A percentile compares a stretch with the other conserved stretches of the same genome.
Evolutionary conservation across 2,329 filamentous ascomycete genomes (phyloP).

Genomic region (Verticillium tricorpus): DNA sequence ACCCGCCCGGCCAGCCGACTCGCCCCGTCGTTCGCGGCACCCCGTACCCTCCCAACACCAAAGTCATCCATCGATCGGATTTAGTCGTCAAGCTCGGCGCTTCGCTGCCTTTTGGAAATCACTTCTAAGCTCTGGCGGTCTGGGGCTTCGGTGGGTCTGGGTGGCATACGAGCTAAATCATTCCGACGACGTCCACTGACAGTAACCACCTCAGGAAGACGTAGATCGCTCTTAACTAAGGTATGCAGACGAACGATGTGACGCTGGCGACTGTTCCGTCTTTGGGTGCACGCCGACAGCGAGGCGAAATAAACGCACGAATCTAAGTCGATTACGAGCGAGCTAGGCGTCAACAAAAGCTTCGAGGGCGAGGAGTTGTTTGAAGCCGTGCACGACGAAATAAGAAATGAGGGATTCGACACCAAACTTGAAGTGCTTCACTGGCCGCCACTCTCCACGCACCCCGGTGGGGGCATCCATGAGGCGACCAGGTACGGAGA

Average conservation of each 20-base stretch:
- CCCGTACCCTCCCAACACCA: conserved; percentile 19
- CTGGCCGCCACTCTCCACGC: conserved; percentile 24
- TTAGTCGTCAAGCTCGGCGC: conserved; percentile 14
- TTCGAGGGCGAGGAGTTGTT: conserved; percentile 17
- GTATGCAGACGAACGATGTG: conserved; percentile 22
- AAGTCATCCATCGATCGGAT: conserved; percentile 16
- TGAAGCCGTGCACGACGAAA: conserved; percentile 6
- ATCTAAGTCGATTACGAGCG: conserved; percentile 23
- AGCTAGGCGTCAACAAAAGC: conserved; percentile 14
- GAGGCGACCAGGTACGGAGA: conserved; percentile 11
- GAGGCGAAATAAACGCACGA: conserved; percentile 23
- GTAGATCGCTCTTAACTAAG: conserved; percentile 30
- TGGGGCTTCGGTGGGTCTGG: conserved; percentile 22
- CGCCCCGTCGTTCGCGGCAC: not conserved
- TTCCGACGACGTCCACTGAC: not conserved
- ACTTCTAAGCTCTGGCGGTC: conserved; percentile 16
- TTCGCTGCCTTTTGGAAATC: conserved; percentile 11
- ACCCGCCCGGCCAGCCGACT: not conserved
- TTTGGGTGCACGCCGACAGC: conserved; percentile 31
- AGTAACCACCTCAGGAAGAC: conserved; percentile 25
- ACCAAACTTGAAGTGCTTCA: conserved; percentile 15
- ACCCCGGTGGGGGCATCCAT: conserved; percentile 26
- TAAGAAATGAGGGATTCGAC: too few relatives aligned
- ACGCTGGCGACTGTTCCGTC: conserved; percentile 18
- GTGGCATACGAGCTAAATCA: conserved; percentile 11